Evolutionary conservation across 2,329 filamentous ascomycete species (phyloP).

Genomic region (Alternaria burnsii): DNA sequence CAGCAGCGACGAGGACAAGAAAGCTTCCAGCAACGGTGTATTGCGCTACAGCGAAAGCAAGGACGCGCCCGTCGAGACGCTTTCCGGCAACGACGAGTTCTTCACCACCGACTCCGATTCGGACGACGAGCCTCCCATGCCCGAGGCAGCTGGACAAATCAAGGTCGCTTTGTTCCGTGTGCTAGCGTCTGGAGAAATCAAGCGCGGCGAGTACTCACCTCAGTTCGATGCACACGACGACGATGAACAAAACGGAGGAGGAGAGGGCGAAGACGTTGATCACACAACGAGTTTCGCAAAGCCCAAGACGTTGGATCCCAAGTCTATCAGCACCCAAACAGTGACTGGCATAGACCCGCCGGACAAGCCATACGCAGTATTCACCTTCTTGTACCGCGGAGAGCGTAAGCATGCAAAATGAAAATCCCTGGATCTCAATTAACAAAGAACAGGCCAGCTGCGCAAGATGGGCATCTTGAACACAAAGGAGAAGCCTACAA

Average conservation of each 20-base stretch:
- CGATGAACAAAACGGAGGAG: constrained; percentile 72
- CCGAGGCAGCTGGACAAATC: constrained; percentile 95
- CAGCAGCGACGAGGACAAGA: constrained; percentile 58
- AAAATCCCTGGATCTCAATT: constrained; percentile 10
- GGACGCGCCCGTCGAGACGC: constrained; percentile 74
- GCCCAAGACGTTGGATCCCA: constrained; percentile 93
- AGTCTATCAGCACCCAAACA: constrained; percentile 97
- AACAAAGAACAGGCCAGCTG: constrained; percentile 74
- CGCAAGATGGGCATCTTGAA: constrained; percentile 93
- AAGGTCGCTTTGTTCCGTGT: constrained; percentile 97
- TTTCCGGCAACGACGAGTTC: constrained; percentile 73
- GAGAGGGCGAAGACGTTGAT: constrained; percentile 82
- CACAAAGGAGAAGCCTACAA: constrained; percentile 67
- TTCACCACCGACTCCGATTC: constrained; percentile 72
- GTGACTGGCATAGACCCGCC: constrained; percentile 98
- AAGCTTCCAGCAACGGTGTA: constrained; percentile 61
- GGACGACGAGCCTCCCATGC: constrained; percentile 84
- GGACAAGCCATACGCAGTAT: constrained; percentile 94
- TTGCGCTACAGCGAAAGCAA: constrained; percentile 83
- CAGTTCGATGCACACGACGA: constrained; percentile 98
- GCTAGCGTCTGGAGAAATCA: constrained; percentile 94
- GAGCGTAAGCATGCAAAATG: constrained; percentile 73
- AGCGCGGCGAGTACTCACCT: constrained; percentile 96
- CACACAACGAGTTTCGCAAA: constrained; percentile 98
- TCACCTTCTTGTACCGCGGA: constrained; percentile 97